Conservation (phyloP, 1,139 yeast genomes). For the Scheffersomyces insectosa region DNA sequence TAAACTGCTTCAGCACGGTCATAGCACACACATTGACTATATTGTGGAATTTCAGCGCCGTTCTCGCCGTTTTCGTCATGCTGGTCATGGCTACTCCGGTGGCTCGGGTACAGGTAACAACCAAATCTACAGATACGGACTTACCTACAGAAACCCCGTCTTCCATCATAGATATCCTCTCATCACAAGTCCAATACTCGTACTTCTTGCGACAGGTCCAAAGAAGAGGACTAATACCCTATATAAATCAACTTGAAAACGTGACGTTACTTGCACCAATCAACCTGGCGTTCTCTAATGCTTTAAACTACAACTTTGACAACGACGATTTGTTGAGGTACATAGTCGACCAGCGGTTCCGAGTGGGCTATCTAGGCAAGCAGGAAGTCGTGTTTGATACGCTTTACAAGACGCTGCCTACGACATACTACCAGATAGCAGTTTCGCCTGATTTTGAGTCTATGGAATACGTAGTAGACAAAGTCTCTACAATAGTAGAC, state of each 20-base stretch:
- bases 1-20: no score
- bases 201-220: conserved; percentile 68
- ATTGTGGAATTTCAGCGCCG: no score
- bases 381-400: conserved; percentile 34
- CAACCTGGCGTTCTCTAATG: conserved; percentile 68
- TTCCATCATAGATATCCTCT: conserved; percentile 74
- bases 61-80: no score
- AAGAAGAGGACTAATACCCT: conserved; percentile 65
- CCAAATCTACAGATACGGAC: conserved; percentile 4
- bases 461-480: conserved; percentile 46
- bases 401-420: conserved; percentile 18
- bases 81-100: no score
- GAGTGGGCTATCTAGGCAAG: conserved; percentile 33
- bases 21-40: no score
- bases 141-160: conserved; percentile 29
- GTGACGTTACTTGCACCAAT: conserved; percentile 84
- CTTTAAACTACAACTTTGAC: conserved; percentile 12
- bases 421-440: conserved; percentile 24
- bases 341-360: conserved; percentile 34
- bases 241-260: conserved; percentile 62
- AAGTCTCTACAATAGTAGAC: conserved; percentile 55
- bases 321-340: conserved; percentile 32
- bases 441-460: conserved; percentile 31
- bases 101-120: no score
- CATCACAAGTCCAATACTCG: conserved; percentile 73